Conservation (phyloP, 2,329 filamentous ascomycete genomes). For the Fusarium fracticaudum region DNA sequence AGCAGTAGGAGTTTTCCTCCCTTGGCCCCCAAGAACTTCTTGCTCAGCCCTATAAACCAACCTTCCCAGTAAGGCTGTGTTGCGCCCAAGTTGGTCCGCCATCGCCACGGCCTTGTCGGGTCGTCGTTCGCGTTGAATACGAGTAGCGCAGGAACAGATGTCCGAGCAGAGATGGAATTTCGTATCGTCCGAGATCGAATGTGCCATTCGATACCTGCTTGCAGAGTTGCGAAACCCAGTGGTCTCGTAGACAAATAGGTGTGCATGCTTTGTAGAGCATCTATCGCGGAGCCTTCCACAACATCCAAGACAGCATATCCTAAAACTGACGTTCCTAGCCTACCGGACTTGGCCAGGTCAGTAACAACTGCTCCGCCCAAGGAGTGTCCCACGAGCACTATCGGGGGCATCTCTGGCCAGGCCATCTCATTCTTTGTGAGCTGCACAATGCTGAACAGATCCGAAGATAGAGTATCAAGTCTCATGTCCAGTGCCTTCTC, state of each 20-base stretch:
- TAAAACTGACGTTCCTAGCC: slow-evolving; percentile 74
- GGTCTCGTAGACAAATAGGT: slow-evolving; percentile 88
- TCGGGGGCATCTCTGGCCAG: slow-evolving; percentile 78
- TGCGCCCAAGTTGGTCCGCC: slow-evolving; percentile 83
- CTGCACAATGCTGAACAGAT: slow-evolving; percentile 75
- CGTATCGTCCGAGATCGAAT: slow-evolving; percentile 87
- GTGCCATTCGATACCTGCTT: slow-evolving; percentile 93
- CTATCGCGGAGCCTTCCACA: slow-evolving; percentile 94
- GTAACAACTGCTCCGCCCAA: slow-evolving; percentile 92
- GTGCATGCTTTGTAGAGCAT: slow-evolving; percentile 94
- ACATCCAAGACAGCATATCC: slow-evolving; percentile 94
- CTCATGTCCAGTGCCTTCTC: slow-evolving; percentile 68
- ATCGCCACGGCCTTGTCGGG: slow-evolving; percentile 70
- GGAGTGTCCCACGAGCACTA: slow-evolving; percentile 90
- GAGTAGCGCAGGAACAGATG: slow-evolving; percentile 85
- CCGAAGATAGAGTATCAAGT: slow-evolving; percentile 75
- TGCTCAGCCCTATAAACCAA: slow-evolving; percentile 90
- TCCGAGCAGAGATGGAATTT: slow-evolving; percentile 82
- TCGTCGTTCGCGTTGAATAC: slow-evolving; percentile 55
- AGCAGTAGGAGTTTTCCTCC: slow-evolving; percentile 87
- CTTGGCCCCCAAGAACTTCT: slow-evolving; percentile 83
- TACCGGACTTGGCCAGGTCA: slow-evolving; percentile 75
- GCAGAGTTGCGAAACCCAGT: slow-evolving; percentile 77
- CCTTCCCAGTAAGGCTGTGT: slow-evolving; percentile 94
- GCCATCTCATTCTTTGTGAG: slow-evolving; percentile 73